These are phyloP conservation scores for Croton laevigatus DNA, from an alignment of 441 rosid species.

Conservation along the genomic window DNA sequence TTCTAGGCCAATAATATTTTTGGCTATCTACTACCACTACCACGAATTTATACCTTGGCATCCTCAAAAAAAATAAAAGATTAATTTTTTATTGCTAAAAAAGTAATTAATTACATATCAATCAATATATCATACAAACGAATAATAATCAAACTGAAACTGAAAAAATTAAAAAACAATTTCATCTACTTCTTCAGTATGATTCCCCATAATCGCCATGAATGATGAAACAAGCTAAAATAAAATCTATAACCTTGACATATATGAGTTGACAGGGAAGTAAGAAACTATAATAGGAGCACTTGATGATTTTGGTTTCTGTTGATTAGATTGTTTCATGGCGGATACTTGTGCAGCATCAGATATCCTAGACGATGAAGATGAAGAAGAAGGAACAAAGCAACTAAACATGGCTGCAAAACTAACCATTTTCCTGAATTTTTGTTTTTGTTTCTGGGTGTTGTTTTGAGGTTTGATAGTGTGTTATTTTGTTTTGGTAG, in stretches of 20 bases:
- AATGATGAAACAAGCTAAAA: background rate
- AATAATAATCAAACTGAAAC: too few species aligned
- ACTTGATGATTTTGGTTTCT: background rate
- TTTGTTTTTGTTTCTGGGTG: background rate
- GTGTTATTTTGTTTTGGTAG: background rate
- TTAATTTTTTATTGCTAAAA: too few species aligned
- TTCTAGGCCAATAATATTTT: too few species aligned
- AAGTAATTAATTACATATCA: too few species aligned
- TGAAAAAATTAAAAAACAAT: too few species aligned
- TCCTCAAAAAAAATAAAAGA: too few species aligned
- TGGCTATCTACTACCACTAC: too few species aligned
- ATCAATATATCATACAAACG: too few species aligned
- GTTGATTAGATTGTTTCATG: background rate
- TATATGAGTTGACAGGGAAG: slow-evolving; percentile 7
- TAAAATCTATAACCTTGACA: background rate
- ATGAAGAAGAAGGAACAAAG: slow-evolving; percentile 12
- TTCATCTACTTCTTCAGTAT: background rate
- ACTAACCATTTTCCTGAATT: slow-evolving; percentile 4
- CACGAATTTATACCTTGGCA: too few species aligned
- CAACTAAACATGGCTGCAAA: slow-evolving; percentile 2
- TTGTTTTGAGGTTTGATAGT: background rate
- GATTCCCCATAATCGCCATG: background rate
- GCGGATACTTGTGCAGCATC: background rate
- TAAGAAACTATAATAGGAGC: slow-evolving; percentile 14
- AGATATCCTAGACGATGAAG: background rate